Percentiles rank a stretch among this genome's conserved stretches.
phyloP scores from a whole-genome alignment of 257 asterid genomes.

The Catharanthus roseus region DNA sequence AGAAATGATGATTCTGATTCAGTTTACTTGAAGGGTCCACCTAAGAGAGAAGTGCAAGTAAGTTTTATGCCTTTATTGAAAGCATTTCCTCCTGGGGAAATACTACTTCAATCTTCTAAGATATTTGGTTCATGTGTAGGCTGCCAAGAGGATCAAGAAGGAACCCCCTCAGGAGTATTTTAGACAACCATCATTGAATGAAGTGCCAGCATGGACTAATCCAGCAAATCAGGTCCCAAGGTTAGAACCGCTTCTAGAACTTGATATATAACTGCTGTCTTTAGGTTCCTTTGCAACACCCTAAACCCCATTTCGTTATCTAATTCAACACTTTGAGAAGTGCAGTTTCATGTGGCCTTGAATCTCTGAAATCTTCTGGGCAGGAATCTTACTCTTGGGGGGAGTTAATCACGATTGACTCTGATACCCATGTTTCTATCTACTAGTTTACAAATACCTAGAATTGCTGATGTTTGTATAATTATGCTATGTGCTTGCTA shows the following conservation, averaged over 20 bases:
- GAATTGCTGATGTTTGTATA: neutral
- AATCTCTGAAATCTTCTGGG: neutral
- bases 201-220: constrained; percentile 34
- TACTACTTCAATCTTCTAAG: neutral
- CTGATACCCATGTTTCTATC: neutral
- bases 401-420: neutral
- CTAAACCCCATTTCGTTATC: too few species aligned
- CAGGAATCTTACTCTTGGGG: neutral
- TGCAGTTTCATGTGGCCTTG: neutral
- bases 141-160: constrained; percentile 42
- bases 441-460: neutral
- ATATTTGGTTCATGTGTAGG: constrained; percentile 23
- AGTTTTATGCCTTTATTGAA: constrained; percentile 9
- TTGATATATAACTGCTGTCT: neutral
- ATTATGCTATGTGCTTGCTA: too few species aligned
- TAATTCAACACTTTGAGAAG: neutral
- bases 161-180: constrained; percentile 36
- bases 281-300: neutral
- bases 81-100: constrained; percentile 2
- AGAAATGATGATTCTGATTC: constrained; percentile 32
- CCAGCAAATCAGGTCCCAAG: constrained; percentile 40
- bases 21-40: constrained; percentile 21
- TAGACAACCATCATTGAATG: constrained; percentile 33
- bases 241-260: constrained; percentile 27
- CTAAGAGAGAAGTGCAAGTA: constrained; percentile 31